These are phyloP conservation scores for Macrolepiota albuminosa DNA, from an alignment of 768 basidiomycete species.

Conservation along the genomic window DNA sequence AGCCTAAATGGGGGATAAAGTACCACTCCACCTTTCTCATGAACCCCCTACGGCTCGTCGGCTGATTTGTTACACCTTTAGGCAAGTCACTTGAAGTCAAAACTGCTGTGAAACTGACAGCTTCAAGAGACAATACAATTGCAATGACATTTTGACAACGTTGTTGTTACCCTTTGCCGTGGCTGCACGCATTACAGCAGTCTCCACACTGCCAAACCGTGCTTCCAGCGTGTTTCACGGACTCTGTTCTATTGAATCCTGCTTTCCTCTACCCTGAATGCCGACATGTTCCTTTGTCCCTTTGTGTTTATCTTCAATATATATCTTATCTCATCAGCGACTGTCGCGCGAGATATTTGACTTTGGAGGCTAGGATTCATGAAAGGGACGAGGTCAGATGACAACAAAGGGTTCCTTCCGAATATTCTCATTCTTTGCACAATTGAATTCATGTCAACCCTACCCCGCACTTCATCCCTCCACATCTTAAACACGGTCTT, in stretches of 20 bases:
- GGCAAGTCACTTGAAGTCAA: neutral
- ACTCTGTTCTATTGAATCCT: neutral
- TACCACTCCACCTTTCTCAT: constrained; percentile 3
- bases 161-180: neutral
- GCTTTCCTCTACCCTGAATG: neutral
- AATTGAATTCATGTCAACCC: constrained; percentile 3
- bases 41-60: constrained; percentile 8
- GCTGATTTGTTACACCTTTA: neutral
- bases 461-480: constrained; percentile 3
- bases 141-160: neutral
- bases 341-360: neutral
- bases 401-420: neutral
- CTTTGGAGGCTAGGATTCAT: neutral
- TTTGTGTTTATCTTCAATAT: neutral
- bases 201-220: neutral
- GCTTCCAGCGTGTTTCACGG: neutral
- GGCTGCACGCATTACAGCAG: neutral
- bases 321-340: neutral
- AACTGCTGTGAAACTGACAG: neutral
- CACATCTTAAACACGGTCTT: neutral
- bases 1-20: constrained; percentile 12
- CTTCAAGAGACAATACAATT: neutral
- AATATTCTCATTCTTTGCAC: neutral
- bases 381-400: constrained; percentile 2
- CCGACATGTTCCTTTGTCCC: too few relatives aligned